Base-by-base conservation (phyloP, 1,139 yeast species). In the Kodamaea alishanica region DNA sequence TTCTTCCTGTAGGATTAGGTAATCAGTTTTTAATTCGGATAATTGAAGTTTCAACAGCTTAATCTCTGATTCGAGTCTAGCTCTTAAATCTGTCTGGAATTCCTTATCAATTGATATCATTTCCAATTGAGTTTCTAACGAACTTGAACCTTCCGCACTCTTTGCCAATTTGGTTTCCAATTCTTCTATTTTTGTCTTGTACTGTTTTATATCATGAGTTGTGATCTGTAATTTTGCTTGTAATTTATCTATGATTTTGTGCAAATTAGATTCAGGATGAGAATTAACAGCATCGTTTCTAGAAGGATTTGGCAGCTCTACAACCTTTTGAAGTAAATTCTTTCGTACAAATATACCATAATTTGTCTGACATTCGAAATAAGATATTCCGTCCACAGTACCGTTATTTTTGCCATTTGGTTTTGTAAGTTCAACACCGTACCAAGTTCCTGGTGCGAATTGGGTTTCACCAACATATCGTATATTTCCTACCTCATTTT, bases 351-450 rank as follows among this genome's bases (percentile, higher is more conserved):
- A 83, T 2, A 81, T 57, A 0, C 97, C 97, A 55, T 75, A 73
- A 10, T 65, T 63, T 23, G 54, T 46, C 9, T 51, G 50, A 30
- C 87, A 74, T 2, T 67, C 60, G 49, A 90, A 90, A 57, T 89
- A 87, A 34, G 67, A 50, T 0, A 63, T 61, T 0, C 87, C 94
- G 24, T 78, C 67, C 0, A 89, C 77, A 1, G 81, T 63, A 0
- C 97, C 97, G 52, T 89, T 77, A 51, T 90, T 88, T 58, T 82
- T 85, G 1, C 97, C 97, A 0, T 54, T 54, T 0, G 84, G 77
- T 9, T 65, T 63, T 25, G 75, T 78, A 28, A 88, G 68, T 50
- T 83, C 88, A 3, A 90, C 70, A 0, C 97, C 97, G 8, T 81
- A 68, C 97, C 97, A 90, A 1, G 49, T 51, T 0, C 88, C 89